Conservation (phyloP, 192 early-diverging fungal species). For the Kappamyces sp. region DNA sequence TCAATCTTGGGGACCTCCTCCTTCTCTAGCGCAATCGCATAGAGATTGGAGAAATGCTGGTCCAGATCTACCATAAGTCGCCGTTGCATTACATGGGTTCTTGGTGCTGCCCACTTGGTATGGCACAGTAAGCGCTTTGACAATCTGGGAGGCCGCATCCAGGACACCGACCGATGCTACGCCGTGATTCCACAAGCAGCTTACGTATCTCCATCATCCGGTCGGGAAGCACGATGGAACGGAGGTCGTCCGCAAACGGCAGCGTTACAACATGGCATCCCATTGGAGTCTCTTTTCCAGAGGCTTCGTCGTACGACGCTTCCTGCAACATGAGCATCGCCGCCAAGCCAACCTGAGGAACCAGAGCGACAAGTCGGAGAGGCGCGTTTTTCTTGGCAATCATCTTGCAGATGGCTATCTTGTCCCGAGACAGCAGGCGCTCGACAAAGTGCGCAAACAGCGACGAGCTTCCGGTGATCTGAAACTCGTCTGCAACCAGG, state of each 20-base stretch:
- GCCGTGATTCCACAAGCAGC: constrained; percentile 6
- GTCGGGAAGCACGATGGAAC: constrained; percentile 24
- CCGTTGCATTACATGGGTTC: constrained; percentile 12
- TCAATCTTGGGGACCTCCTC: constrained; percentile 32
- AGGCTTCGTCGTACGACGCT: constrained; percentile 44
- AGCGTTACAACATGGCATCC: constrained; percentile 63
- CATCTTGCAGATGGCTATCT: constrained; percentile 64
- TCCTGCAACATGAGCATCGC: constrained; percentile 21
- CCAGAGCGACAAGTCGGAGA: constrained; percentile 58
- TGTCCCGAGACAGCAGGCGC: constrained; percentile 48
- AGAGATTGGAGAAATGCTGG: constrained; percentile 44
- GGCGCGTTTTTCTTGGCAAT: constrained; percentile 44
- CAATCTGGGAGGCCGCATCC: constrained; percentile 17
- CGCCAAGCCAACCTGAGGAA: constrained; percentile 54
- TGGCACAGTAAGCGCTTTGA: constrained; percentile 11
- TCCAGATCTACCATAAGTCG: constrained; percentile 26
- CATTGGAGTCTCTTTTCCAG: constrained; percentile 44
- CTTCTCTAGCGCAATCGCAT: constrained; percentile 36
- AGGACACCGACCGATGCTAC: constrained; percentile 11
- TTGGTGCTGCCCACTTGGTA: constrained; percentile 25
- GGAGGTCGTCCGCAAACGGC: constrained; percentile 75
- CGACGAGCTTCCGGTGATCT: constrained; percentile 64
- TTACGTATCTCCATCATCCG: constrained; percentile 15
- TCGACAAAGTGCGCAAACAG: constrained; percentile 62
- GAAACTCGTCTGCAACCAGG: constrained; percentile 69